Conservation (phyloP, 306 rosid species). For the Cucurbita argyrosperma region DNA sequence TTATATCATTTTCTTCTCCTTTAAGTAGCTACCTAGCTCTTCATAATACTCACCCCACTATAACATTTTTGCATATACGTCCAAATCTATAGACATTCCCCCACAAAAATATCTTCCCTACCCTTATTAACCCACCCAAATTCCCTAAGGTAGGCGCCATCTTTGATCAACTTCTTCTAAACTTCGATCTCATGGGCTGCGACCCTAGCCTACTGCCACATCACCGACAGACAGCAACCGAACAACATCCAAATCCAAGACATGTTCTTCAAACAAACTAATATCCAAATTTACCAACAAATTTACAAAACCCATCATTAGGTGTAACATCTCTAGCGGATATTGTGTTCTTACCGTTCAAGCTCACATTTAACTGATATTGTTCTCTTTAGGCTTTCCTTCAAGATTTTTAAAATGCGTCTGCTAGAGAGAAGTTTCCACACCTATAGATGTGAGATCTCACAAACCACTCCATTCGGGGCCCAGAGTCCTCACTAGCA, state of each 20-base stretch:
- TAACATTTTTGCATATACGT: background rate
- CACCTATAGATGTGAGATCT: too few relatives aligned
- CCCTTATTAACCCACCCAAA: background rate
- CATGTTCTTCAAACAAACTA: background rate
- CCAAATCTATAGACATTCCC: too few relatives aligned
- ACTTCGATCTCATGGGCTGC: background rate
- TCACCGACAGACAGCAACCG: background rate
- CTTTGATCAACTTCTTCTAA: too few relatives aligned
- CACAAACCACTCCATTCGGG: too few relatives aligned
- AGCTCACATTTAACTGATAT: too few relatives aligned
- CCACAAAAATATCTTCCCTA: background rate
- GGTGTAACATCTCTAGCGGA: too few relatives aligned
- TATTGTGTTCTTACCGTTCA: too few relatives aligned
- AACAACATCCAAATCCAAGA: background rate
- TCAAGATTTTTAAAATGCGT: too few relatives aligned
- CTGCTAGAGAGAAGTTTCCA: too few relatives aligned
- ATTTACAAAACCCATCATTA: background rate
- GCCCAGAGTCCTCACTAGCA: too few relatives aligned
- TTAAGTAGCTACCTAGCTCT: background rate
- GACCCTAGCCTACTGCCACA: background rate
- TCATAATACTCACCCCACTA: background rate
- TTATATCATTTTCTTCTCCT: background rate
- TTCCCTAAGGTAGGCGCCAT: background rate
- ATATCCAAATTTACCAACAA: background rate
- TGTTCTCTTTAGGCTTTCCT: too few relatives aligned